phyloP scores from a whole-genome alignment of 176 grass and related monocot genomes.

The Juncus inflexus region DNA sequence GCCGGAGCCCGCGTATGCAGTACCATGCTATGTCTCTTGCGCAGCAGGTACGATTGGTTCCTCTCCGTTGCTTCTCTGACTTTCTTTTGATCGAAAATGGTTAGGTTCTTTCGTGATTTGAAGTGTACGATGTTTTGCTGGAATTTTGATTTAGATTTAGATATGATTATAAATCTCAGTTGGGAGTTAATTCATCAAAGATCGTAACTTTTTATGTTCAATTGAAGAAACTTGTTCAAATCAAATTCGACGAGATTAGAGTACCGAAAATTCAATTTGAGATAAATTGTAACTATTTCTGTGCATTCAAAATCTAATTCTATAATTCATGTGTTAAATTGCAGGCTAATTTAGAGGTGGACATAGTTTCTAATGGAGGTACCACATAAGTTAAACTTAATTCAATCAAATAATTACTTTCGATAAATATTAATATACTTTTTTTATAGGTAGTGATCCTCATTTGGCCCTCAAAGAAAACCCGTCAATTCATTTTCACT shows the following conservation, averaged over 20 bases:
- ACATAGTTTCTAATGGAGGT: constrained; percentile 97
- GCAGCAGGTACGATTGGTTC: constrained; percentile 40
- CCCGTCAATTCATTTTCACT: constrained; percentile 64
- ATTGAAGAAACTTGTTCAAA: neutral
- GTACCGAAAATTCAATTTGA: neutral
- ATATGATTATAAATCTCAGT: too few species aligned
- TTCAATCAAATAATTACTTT: neutral
- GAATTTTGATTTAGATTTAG: neutral
- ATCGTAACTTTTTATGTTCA: neutral
- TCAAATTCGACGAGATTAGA: neutral
- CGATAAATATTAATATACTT: constrained; percentile 7
- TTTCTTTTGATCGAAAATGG: neutral
- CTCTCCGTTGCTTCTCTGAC: neutral
- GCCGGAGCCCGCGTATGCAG: constrained; percentile 94
- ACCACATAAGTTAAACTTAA: constrained; percentile 15
- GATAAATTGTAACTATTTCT: neutral
- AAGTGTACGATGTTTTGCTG: neutral
- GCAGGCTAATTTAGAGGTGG: constrained; percentile 83
- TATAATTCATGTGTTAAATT: neutral
- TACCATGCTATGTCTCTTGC: constrained; percentile 95
- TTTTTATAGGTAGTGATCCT: constrained; percentile 73
- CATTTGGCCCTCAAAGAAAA: constrained; percentile 64
- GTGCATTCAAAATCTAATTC: neutral
- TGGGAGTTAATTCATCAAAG: too few species aligned
- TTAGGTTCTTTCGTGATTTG: neutral